Conservation (phyloP, 208 protist genomes). For the Leptomonas pyrrhocoris region DNA sequence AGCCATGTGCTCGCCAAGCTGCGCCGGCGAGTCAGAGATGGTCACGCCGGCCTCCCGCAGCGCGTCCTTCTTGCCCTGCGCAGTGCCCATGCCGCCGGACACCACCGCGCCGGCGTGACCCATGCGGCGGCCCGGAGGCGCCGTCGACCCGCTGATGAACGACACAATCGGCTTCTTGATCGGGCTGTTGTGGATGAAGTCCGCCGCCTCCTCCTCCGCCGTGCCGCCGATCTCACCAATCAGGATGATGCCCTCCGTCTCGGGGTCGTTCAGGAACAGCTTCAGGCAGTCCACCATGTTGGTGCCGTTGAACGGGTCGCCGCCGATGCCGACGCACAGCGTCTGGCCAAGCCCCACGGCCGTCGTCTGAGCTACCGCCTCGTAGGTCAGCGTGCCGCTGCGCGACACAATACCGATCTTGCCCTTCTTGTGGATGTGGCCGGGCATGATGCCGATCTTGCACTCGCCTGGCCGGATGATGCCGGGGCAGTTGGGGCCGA, state of each 20-base stretch:
- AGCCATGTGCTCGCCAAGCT: constrained; percentile 94
- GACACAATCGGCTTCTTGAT: constrained; percentile 97
- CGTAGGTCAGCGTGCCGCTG: constrained; percentile 99
- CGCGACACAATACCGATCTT: constrained; percentile 99
- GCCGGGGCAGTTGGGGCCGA: constrained; percentile 99
- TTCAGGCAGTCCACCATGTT: constrained; percentile 99
- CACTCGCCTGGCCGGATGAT: constrained; percentile 98
- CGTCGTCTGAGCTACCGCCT: constrained; percentile 99
- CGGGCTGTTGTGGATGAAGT: constrained; percentile 95
- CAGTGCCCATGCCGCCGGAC: constrained; percentile 93
- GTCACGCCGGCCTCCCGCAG: constrained; percentile 91
- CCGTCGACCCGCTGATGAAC: constrained; percentile 98
- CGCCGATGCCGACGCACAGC: constrained; percentile 98
- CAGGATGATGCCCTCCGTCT: constrained; percentile 98
- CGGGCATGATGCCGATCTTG: constrained; percentile 99
- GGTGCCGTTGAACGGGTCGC: constrained; percentile 99
- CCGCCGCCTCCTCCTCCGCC: constrained; percentile 98
- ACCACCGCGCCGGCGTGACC: constrained; percentile 99
- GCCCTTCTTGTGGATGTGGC: constrained; percentile 98
- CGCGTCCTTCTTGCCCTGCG: constrained; percentile 96
- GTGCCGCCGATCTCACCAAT: constrained; percentile 99
- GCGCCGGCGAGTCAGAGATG: constrained; percentile 93
- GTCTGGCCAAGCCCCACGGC: constrained; percentile 95
- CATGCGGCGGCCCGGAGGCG: constrained; percentile 96
- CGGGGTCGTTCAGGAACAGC: constrained; percentile 96